Evolutionary conservation across 208 protist species (phyloP).

Genomic region (Trypanosoma brucei): DNA sequence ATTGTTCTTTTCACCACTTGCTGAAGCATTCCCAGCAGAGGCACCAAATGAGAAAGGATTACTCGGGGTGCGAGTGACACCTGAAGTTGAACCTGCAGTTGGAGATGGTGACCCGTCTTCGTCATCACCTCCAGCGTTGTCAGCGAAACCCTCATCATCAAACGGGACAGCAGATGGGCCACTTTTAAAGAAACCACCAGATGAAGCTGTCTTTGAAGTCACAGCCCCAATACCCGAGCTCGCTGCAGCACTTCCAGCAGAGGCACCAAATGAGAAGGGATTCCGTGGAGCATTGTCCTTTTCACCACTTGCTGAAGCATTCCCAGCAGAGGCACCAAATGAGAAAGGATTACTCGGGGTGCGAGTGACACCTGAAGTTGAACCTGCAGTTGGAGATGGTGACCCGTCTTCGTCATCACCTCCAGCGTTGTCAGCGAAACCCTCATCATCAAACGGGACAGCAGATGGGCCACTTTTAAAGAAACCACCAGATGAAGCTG

Average conservation of each 20-base stretch:
- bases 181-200: neutral
- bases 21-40: too few species aligned
- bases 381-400: too few species aligned
- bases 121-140: neutral
- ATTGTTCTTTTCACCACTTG: too few species aligned
- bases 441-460: conserved; percentile 3
- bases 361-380: neutral
- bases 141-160: conserved; percentile 4
- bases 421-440: conserved; percentile 1
- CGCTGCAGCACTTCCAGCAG: too few species aligned
- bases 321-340: neutral
- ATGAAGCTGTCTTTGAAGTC: neutral
- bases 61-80: neutral
- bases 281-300: too few species aligned
- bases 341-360: neutral
- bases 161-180: neutral
- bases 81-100: neutral
- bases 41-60: neutral
- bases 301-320: too few species aligned
- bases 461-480: neutral
- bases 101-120: neutral
- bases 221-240: too few species aligned
- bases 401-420: neutral
- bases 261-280: too few species aligned
- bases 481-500: neutral